A percentile compares a stretch with the other conserved stretches of the same genome.
Evolutionary conservation across 1,284 basidiomycete species (phyloP).

Genomic region (Irpex sp.): DNA sequence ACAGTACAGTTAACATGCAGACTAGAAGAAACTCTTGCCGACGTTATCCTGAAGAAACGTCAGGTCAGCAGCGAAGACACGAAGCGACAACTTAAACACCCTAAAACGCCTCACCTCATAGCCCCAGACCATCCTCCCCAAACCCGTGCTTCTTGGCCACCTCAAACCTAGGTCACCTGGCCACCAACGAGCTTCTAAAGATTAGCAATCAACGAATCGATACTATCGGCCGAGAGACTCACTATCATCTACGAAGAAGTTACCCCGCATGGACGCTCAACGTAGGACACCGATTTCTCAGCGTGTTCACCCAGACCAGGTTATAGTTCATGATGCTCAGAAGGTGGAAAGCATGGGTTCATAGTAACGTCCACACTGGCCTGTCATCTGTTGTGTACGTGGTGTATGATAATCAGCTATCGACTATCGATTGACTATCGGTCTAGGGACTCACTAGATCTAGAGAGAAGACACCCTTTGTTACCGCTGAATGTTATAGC

Average conservation of each 20-base stretch:
- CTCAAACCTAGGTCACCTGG: not conserved
- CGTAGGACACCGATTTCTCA: not conserved
- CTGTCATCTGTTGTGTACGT: too few relatives aligned
- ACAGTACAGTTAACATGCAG: too few relatives aligned
- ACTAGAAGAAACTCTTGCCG: too few relatives aligned
- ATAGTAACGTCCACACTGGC: too few relatives aligned
- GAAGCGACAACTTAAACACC: too few relatives aligned
- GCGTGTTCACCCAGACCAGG: not conserved
- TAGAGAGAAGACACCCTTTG: not conserved
- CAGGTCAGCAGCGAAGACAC: too few relatives aligned
- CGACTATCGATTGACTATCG: not conserved
- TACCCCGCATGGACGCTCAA: not conserved
- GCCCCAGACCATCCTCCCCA: too few relatives aligned
- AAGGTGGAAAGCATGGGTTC: too few relatives aligned
- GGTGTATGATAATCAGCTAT: not conserved
- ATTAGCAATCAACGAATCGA: not conserved
- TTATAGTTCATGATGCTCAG: too few relatives aligned
- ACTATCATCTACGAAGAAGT: not conserved
- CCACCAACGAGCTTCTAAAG: not conserved
- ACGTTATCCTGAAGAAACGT: too few relatives aligned
- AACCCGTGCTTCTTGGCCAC: too few relatives aligned
- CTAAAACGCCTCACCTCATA: too few relatives aligned
- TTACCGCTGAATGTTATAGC: not conserved
- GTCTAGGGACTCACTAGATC: not conserved
- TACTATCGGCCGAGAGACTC: not conserved